Conservation (phyloP, 2,329 filamentous ascomycete genomes). For the Rosellinia necatrix region DNA sequence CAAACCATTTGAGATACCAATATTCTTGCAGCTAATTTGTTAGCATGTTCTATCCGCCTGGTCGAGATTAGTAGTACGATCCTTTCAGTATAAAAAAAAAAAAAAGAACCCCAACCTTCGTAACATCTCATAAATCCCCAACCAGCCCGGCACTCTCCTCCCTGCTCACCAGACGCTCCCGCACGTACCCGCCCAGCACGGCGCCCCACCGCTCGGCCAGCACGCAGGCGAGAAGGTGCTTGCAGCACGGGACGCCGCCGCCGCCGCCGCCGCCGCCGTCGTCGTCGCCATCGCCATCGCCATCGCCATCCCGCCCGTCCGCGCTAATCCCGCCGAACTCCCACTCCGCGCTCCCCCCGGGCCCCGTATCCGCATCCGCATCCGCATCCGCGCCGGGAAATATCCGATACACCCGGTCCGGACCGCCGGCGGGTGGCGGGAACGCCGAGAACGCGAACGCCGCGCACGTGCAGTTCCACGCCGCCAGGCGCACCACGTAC, state of each 20-base stretch:
- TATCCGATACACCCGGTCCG: no score
- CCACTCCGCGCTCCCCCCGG: constrained; percentile 26
- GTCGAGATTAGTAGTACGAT: no score
- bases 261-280: constrained; percentile 41
- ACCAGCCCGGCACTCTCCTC: constrained; percentile 77
- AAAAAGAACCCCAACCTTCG: neutral
- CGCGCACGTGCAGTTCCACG: constrained; percentile 91
- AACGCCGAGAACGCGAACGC: constrained; percentile 79
- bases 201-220: constrained; percentile 68
- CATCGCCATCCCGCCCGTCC: constrained; percentile 40
- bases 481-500: constrained; percentile 74
- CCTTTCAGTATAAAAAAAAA: no score
- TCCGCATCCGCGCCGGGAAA: neutral
- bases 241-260: constrained; percentile 67
- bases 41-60: no score
- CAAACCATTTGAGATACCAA: no score
- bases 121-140: constrained; percentile 45
- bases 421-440: constrained; percentile 44
- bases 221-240: constrained; percentile 86
- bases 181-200: constrained; percentile 61
- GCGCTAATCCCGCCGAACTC: constrained; percentile 42
- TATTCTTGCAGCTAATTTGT: no score
- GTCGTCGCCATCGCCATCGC: constrained; percentile 42
- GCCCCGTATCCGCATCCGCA: constrained; percentile 9
- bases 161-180: constrained; percentile 56